Conservation (phyloP, 768 basidiomycete species). For the Collybia sordida region DNA sequence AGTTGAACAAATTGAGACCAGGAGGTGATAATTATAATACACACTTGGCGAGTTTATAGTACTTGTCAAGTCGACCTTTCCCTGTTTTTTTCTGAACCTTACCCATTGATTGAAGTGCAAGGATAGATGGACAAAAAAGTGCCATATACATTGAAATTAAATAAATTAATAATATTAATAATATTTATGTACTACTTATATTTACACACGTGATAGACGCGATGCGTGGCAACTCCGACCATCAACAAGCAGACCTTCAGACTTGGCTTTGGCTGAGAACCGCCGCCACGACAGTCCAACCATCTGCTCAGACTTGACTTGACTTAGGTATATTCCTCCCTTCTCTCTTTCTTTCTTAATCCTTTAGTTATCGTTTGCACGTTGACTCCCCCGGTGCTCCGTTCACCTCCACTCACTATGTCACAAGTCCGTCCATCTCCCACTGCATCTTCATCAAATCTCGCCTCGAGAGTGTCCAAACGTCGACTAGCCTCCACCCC, state of each 20-base stretch:
- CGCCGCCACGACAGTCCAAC: too few species aligned
- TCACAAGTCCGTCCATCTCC: neutral
- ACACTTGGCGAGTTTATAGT: slow-evolving; percentile 91
- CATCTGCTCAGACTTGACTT: too few species aligned
- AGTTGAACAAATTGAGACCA: slow-evolving; percentile 9
- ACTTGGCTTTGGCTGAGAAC: too few species aligned
- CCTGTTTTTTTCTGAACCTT: slow-evolving; percentile 94
- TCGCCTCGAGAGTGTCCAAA: slow-evolving; percentile 37
- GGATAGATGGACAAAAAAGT: too few species aligned
- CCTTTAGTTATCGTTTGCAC: too few species aligned
- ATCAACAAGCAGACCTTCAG: neutral
- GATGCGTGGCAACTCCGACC: slow-evolving; percentile 3
- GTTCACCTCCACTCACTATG: slow-evolving; percentile 11
- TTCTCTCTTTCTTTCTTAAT: too few species aligned
- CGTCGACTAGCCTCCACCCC: slow-evolving; percentile 43
- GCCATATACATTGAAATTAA: too few species aligned
- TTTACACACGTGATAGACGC: slow-evolving; percentile 9
- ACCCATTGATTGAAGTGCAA: slow-evolving; percentile 64
- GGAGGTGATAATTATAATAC: slow-evolving; percentile 25
- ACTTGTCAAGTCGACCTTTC: slow-evolving; percentile 94
- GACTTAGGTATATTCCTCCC: too few species aligned
- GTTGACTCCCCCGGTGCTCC: too few species aligned
- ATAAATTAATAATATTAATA: too few species aligned
- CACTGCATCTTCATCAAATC: slow-evolving; percentile 24
- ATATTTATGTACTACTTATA: too few species aligned